Evolutionary conservation across 495 filamentous ascomycete genomes (phyloP).

Genomic region (Aspergillus wentii): DNA sequence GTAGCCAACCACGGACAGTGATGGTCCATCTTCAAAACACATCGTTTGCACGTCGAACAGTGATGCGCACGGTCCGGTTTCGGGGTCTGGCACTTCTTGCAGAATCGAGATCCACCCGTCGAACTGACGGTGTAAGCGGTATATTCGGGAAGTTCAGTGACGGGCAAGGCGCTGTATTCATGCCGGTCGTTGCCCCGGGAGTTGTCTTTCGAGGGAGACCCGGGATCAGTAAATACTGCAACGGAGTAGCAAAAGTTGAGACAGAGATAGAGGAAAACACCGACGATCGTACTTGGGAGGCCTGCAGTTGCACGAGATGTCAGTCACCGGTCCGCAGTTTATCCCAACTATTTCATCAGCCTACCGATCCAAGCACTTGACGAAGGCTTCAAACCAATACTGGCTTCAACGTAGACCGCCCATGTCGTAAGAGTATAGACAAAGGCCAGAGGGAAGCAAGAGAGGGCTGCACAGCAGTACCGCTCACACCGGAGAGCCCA

Average conservation of each 20-base stretch:
- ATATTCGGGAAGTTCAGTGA: conserved; percentile 53
- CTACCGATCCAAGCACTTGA: conserved; percentile 65
- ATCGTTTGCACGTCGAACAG: conserved; percentile 87
- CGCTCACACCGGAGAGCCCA: conserved; percentile 79
- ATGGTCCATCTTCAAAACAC: conserved; percentile 98
- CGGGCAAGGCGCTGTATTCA: conserved; percentile 60
- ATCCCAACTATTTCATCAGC: conserved; percentile 6
- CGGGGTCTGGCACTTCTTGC: conserved; percentile 90
- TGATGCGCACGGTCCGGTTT: conserved; percentile 97
- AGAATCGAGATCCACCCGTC: conserved; percentile 78
- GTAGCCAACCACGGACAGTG: conserved; percentile 98
- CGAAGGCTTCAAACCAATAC: conserved; percentile 59
- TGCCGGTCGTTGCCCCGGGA: conserved; percentile 26
- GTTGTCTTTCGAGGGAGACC: conserved; percentile 52
- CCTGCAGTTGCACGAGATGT: conserved; percentile 18
- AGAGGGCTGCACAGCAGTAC: conserved; percentile 69
- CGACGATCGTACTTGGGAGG: conserved; percentile 48
- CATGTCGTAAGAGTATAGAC: conserved; percentile 86
- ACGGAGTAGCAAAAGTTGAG: conserved; percentile 84
- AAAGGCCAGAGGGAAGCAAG: conserved; percentile 86
- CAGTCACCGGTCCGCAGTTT: conserved; percentile 1
- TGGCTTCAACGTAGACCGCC: conserved; percentile 83
- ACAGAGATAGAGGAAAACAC: conserved; percentile 67
- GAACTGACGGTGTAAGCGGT: conserved; percentile 85
- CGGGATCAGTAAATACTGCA: conserved; percentile 89